Conservation (phyloP, 345 rosid species). For the Eucalyptus albens region DNA sequence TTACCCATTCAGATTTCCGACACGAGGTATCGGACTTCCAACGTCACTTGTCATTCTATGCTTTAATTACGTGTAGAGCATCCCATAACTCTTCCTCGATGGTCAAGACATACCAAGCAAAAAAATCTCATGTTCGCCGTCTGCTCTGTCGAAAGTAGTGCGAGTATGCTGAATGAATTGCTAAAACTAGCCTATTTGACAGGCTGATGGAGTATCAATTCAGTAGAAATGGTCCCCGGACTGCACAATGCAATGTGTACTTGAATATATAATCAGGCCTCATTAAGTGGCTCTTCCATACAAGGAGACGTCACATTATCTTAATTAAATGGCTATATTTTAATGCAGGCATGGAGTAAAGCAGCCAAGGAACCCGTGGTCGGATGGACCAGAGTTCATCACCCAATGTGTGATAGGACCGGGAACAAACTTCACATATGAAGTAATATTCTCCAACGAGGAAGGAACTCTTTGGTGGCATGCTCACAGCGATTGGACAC, state of each 20-base stretch:
- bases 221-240: background rate
- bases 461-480: constrained; percentile 38
- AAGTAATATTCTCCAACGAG: constrained; percentile 1
- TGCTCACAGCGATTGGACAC: constrained; percentile 25
- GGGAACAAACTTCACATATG: background rate
- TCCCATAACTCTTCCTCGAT: background rate
- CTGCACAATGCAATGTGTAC: background rate
- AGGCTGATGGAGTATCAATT: background rate
- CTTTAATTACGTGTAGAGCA: background rate
- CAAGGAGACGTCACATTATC: background rate
- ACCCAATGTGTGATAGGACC: constrained; percentile 10
- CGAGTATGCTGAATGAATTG: background rate
- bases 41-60: background rate
- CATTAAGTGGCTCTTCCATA: background rate
- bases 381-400: constrained; percentile 10
- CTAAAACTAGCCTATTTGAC: background rate
- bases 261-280: background rate
- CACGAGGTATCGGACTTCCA: background rate
- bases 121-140: background rate
- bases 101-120: background rate
- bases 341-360: constrained; percentile 10
- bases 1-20: background rate
- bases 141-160: background rate
- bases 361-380: constrained; percentile 11
- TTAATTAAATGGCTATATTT: background rate